Evolutionary conservation across 2,329 filamentous ascomycete species (phyloP), one percentile per base, ranked within the genome.

Genomic region (Trichoderma brevicompactum): DNA sequence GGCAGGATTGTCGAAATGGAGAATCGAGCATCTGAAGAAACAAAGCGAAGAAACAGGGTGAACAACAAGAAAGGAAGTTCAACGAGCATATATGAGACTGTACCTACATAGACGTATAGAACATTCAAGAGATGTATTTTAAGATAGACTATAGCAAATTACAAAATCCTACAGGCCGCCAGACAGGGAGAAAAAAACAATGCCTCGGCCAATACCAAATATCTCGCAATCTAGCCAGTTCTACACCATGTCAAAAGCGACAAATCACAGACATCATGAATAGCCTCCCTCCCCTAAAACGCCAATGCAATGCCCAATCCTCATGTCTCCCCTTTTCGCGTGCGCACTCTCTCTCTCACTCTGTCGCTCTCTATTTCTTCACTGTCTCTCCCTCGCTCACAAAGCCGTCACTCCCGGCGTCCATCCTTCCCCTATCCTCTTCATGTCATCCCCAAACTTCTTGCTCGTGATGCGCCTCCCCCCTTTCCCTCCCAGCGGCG

Each of bases 341-440:
- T 55, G n/a, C 34, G 19, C 40, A 52, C 43, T 53, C 46, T 17
- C 40, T 19, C 50, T 8, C 5, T 23, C 43, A 6, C 7, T 46
- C 44, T 23, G 7, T 46, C 44, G 23, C 23, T n/a, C 15, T 43
- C 40, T 43, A 8, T 7, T 43, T 43, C 40, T 46, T 15, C 10
- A 2, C 19, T 44, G 9, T 28, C 6, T 44, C 15, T 28, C 6
- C 10, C 32, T 15, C 28, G 5, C 23, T 83, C 75, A 92, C 66
- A 91, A 77, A 67, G 70, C 85, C 67, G 82, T 81, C 56, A 91
- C 81, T 8, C 92, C 92, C 1, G 93, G 92, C 65, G 85, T 85
- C 94, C 95, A 99, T 1, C 80, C 79, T 73, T 94, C 91, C 40
- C 93, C 95, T 76, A 99, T 95, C 70, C 90, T 84, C 75, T 90